phyloP scores from a whole-genome alignment of 2,329 filamentous ascomycete genomes.

The Exophiala lecanii-corni region DNA sequence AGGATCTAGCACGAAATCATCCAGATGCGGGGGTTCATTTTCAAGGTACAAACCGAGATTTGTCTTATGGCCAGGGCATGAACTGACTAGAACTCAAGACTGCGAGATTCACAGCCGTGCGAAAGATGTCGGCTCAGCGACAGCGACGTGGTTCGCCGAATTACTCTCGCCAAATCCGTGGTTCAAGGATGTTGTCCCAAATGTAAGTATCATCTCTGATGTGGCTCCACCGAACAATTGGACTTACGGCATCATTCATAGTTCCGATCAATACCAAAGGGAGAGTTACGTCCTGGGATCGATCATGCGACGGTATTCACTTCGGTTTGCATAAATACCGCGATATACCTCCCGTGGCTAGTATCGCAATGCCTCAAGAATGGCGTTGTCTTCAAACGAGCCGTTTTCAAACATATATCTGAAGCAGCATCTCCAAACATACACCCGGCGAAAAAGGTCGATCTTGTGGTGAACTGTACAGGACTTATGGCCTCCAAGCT shows the following conservation, averaged over 20 bases:
- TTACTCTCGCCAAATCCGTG: conserved; percentile 65
- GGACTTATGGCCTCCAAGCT: conserved; percentile 71
- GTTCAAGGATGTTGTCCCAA: conserved; percentile 67
- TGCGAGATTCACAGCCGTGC: conserved; percentile 55
- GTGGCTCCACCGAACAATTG: too few relatives aligned
- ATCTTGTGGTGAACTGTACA: conserved; percentile 78
- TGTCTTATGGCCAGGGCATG: neutral
- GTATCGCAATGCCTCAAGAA: conserved; percentile 71
- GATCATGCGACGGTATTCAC: conserved; percentile 72
- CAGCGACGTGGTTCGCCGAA: conserved; percentile 60
- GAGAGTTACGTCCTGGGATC: conserved; percentile 58
- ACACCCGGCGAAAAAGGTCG: conserved; percentile 57
- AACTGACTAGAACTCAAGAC: too few relatives aligned
- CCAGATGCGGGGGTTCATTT: conserved; percentile 73
- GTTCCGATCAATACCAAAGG: conserved; percentile 57
- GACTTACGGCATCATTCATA: conserved; percentile 25
- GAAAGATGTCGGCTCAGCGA: conserved; percentile 56
- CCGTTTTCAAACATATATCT: conserved; percentile 61
- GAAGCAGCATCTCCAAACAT: conserved; percentile 62
- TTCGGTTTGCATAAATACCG: conserved; percentile 86
- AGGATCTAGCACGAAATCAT: conserved; percentile 53
- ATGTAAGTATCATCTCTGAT: conserved; percentile 46
- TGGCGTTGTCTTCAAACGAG: conserved; percentile 65
- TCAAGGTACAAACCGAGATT: conserved; percentile 47
- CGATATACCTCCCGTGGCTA: conserved; percentile 82